Evolutionary conservation across 345 rosid genomes (phyloP), one percentile per base, ranked within the genome.

Genomic region (Acer yangbiense): DNA sequence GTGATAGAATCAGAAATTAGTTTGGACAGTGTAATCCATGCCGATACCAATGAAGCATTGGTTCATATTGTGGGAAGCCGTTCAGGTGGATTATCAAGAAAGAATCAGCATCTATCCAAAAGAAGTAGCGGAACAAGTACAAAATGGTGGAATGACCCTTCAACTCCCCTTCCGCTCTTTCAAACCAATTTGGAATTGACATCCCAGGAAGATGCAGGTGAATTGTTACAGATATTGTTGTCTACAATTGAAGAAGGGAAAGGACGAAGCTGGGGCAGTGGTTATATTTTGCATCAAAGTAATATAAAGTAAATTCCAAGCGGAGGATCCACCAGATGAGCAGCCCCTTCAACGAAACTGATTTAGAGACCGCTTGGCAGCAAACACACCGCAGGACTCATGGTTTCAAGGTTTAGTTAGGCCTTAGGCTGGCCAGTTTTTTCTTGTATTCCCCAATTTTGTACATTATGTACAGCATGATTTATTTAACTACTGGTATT

Each of bases 21-120:
- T 77, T 78, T 95, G 77, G 93, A 91, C 77, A 90, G 93, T 78
- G 85, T 95, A 32, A 90, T 95, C 78, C 97, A 93, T 72, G 86
- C 85, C 20, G 92, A 88, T 77, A 55, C 79, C 6, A 86, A 78
- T 46, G 91, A 87, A 3, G 83, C 77, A 23, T 85, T 84, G 43
- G 90, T 95, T 20, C 94, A 89, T 64, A 87, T 95, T 78, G 92
- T 95, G 64, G 97, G 94, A 74, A 92, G 94, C 86, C 87, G 88
- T 72, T 87, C 94, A 72, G 92, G 91, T 81, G 85, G 90, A 20
- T 65, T 86, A 48, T 69, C 75, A 67, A 90, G 88, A 78, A 90
- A 89, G 83, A 93, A 82, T 72, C 97, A 84, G 80, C 82, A 83
- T 79, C 88, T 77, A 39, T 80, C 73, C 9, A 90, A 82, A 80